Conservation (phyloP, 2,329 filamentous ascomycete species). For the Aspergillus melleus region DNA sequence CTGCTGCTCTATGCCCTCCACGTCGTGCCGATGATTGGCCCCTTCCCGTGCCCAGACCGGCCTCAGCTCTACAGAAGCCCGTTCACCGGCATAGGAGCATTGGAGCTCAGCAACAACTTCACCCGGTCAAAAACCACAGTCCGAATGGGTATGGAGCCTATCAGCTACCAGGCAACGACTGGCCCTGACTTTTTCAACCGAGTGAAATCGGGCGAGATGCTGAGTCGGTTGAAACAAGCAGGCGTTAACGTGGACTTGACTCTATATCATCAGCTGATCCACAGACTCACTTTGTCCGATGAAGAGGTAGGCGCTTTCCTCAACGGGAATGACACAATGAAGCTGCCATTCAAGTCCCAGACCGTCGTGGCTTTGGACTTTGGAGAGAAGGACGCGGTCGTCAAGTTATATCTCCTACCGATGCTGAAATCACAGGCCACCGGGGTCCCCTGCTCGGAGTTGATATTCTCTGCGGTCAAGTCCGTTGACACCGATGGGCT, state of each 20-base stretch:
- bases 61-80: too few relatives aligned
- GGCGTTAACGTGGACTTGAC: background rate
- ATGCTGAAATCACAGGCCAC: constrained; percentile 9
- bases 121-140: background rate
- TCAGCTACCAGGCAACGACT: background rate
- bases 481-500: background rate
- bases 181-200: background rate
- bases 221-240: background rate
- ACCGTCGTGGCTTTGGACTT: background rate
- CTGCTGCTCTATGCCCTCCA: background rate
- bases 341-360: too few relatives aligned
- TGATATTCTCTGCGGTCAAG: constrained; percentile 12
- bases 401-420: constrained; percentile 10
- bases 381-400: background rate
- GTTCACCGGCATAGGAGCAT: too few relatives aligned
- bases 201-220: background rate
- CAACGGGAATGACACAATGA: too few relatives aligned
- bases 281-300: background rate
- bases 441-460: constrained; percentile 1
- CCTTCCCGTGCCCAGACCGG: background rate
- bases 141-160: background rate
- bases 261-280: background rate
- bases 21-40: background rate
- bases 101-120: background rate
- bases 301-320: background rate